phyloP scores from a whole-genome alignment of 768 basidiomycete species.

The Russula compacta region DNA sequence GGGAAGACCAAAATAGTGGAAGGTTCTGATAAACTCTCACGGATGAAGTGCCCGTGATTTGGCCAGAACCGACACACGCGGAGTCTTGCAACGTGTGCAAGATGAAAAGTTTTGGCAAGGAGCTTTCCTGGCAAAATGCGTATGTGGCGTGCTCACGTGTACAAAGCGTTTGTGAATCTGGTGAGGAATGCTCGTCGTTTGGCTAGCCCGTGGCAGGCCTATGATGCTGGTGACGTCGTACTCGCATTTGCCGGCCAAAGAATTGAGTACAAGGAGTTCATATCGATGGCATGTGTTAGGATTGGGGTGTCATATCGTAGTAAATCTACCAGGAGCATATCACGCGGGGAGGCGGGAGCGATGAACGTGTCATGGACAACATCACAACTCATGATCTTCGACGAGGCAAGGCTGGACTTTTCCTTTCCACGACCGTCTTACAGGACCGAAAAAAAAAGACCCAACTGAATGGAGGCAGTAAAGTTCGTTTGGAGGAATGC shows the following conservation, averaged over 20 bases:
- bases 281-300: conserved; percentile 16
- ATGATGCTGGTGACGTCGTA: conserved; percentile 18
- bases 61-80: conserved; percentile 18
- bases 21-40: conserved; percentile 10
- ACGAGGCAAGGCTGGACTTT: neutral
- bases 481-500: conserved; percentile 10
- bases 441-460: neutral
- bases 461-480: conserved; percentile 7
- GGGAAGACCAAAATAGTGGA: conserved; percentile 4
- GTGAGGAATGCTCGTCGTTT: conserved; percentile 19
- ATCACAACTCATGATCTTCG: conserved; percentile 5
- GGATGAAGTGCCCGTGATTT: conserved; percentile 14
- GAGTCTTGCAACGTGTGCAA: conserved; percentile 18
- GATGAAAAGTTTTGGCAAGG: conserved; percentile 17
- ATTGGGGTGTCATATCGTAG: conserved; percentile 11
- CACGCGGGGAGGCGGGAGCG: conserved; percentile 6
- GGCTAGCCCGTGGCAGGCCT: conserved; percentile 17
- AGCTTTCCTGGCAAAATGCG: conserved; percentile 17
- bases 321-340: conserved; percentile 7
- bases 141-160: conserved; percentile 20
- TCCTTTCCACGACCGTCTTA: neutral
- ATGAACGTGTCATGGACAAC: conserved; percentile 3
- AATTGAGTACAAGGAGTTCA: conserved; percentile 1
- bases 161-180: conserved; percentile 18
- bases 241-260: conserved; percentile 1